These are phyloP conservation scores for Hypoxylon sp. DNA, from an alignment of 2,329 filamentous ascomycete genomes.

Conservation along the genomic window DNA sequence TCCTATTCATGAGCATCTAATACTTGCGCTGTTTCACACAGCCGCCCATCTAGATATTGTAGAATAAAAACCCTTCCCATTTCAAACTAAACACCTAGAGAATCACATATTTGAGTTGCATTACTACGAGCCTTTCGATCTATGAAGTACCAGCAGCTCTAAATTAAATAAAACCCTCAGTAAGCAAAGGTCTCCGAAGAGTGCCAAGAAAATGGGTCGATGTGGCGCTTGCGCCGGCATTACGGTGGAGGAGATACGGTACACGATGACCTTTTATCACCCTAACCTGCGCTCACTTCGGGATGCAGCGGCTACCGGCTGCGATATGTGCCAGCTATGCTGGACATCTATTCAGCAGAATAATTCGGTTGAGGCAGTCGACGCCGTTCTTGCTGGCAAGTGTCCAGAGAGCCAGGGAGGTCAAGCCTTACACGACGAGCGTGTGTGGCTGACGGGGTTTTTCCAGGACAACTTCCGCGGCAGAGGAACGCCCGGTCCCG, in stretches of 20 bases:
- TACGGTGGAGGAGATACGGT: constrained; percentile 28
- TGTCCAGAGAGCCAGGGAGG: constrained; percentile 1
- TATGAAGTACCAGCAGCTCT: background rate
- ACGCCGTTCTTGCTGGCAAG: constrained; percentile 28
- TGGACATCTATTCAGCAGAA: constrained; percentile 21
- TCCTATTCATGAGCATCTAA: background rate
- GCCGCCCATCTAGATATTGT: background rate
- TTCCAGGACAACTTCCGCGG: constrained; percentile 17
- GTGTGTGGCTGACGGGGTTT: constrained; percentile 30
- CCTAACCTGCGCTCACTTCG: constrained; percentile 37
- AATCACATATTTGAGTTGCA: background rate
- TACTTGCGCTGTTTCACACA: background rate
- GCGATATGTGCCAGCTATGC: constrained; percentile 32
- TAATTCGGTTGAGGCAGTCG: background rate
- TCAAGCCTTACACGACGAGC: constrained; percentile 29
- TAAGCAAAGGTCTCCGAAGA: background rate
- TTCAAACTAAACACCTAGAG: background rate
- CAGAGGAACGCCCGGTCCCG: background rate
- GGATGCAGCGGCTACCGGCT: constrained; percentile 36
- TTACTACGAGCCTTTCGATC: background rate
- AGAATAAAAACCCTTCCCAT: background rate
- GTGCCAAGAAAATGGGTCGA: constrained; percentile 24
- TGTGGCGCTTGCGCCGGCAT: constrained; percentile 30
- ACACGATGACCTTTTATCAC: constrained; percentile 17
- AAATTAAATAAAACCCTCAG: background rate